phyloP scores from a whole-genome alignment of 169 alveolate genomes.

The Plasmodium sp. region DNA sequence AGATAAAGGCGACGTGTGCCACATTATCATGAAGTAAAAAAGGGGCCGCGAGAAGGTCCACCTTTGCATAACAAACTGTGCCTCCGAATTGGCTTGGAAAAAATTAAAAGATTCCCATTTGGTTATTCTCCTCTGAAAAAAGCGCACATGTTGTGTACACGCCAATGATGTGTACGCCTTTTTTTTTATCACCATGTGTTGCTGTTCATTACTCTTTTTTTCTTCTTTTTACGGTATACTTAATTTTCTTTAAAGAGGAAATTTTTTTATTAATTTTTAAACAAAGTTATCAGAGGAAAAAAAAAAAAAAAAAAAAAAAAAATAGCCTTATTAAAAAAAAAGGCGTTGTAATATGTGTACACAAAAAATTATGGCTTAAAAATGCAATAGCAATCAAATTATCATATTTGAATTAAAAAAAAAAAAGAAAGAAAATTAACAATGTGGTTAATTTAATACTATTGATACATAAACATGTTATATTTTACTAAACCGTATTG shows the following conservation, averaged over 20 bases:
- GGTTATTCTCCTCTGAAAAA: neutral
- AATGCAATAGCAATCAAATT: conserved; percentile 45
- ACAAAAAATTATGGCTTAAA: conserved; percentile 62
- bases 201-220: neutral
- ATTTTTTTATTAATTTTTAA: conserved; percentile 6
- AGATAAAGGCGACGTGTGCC: neutral
- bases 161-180: neutral
- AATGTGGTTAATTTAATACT: conserved; percentile 8
- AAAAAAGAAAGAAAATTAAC: conserved; percentile 12
- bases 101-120: neutral
- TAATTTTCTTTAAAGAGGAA: conserved; percentile 19
- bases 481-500: neutral
- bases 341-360: conserved; percentile 11
- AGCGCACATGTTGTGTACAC: neutral
- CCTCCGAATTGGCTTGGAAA: neutral
- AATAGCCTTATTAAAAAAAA: conserved; percentile 27
- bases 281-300: conserved; percentile 11
- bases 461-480: neutral
- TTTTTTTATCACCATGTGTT: neutral
- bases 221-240: neutral
- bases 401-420: conserved; percentile 24
- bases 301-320: neutral
- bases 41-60: neutral
- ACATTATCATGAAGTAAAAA: neutral
- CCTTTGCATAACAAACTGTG: neutral